phyloP scores from a whole-genome alignment of 2,329 filamentous ascomycete genomes.

The Monosporascus sp. region DNA sequence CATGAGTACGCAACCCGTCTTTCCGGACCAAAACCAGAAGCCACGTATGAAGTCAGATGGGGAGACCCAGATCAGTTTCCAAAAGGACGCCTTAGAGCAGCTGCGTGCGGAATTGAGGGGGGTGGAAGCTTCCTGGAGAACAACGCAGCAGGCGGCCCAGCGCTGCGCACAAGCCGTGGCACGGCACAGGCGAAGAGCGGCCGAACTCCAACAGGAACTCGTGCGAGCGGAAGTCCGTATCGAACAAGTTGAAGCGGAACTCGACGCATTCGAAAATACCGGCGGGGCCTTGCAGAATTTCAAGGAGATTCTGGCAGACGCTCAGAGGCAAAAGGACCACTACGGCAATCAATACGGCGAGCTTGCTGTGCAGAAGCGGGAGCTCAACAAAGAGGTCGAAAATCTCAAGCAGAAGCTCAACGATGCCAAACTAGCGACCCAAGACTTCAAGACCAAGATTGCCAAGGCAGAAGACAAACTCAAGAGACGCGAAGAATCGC shows the following conservation, averaged over 20 bases:
- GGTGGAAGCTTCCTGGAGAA: conserved; percentile 42
- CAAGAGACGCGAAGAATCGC: conserved; percentile 40
- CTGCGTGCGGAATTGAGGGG: conserved; percentile 50
- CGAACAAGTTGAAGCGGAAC: conserved; percentile 45
- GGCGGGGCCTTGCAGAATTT: conserved; percentile 61
- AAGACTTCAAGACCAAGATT: conserved; percentile 40
- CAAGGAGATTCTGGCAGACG: conserved; percentile 50
- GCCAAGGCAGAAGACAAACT: conserved; percentile 52
- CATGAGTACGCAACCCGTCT: conserved; percentile 26
- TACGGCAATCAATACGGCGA: conserved; percentile 52
- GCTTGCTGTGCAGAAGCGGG: conserved; percentile 41
- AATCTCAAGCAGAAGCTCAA: conserved; percentile 31
- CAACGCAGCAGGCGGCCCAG: conserved; percentile 42
- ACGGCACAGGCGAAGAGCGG: conserved; percentile 39
- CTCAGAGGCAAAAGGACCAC: conserved; percentile 37
- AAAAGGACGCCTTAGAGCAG: conserved; percentile 44
- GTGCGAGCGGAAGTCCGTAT: conserved; percentile 58
- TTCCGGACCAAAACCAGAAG: conserved; percentile 41
- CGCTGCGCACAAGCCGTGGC: conserved; percentile 38
- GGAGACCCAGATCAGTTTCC: conserved; percentile 56
- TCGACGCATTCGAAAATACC: conserved; percentile 62
- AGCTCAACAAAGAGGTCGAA: conserved; percentile 39
- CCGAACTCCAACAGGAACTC: conserved; percentile 43
- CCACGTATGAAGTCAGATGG: conserved; percentile 78
- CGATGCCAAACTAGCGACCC: conserved; percentile 25